Conservation (phyloP, 495 filamentous ascomycete genomes). For the Penicillium cataractarum region DNA sequence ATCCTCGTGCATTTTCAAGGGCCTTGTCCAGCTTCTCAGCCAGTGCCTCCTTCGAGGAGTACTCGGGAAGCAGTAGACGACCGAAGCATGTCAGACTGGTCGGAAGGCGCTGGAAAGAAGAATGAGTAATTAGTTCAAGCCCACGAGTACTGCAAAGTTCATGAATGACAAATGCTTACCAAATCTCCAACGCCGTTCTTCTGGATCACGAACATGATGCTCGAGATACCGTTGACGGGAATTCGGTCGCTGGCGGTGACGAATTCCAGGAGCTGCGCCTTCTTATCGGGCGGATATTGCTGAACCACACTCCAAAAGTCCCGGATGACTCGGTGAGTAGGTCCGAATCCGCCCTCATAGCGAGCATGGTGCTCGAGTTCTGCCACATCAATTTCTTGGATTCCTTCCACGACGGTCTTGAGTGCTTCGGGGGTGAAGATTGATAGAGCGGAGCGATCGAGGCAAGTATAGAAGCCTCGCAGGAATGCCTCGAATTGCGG, state of each 20-base stretch:
- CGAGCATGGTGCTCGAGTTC: constrained; percentile 68
- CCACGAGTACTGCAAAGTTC: neutral
- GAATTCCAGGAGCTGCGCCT: constrained; percentile 83
- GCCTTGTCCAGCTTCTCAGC: constrained; percentile 76
- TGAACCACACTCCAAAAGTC: constrained; percentile 85
- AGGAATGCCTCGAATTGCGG: constrained; percentile 81
- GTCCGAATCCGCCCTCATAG: constrained; percentile 79
- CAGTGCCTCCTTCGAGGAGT: constrained; percentile 67
- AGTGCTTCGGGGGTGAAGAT: constrained; percentile 73
- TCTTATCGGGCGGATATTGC: constrained; percentile 61
- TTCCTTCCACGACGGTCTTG: constrained; percentile 79
- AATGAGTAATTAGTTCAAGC: constrained; percentile 15
- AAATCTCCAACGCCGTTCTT: constrained; percentile 70
- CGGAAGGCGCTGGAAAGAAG: constrained; percentile 60
- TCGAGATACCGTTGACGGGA: constrained; percentile 79
- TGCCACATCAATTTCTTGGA: constrained; percentile 72
- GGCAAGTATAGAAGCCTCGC: constrained; percentile 76
- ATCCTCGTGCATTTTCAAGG: constrained; percentile 89
- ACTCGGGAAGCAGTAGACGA: constrained; percentile 81
- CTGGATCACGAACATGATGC: constrained; percentile 80
- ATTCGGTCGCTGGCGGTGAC: constrained; percentile 92
- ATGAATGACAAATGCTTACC: constrained; percentile 32
- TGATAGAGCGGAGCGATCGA: constrained; percentile 67
- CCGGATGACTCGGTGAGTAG: constrained; percentile 64
- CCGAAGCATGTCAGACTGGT: constrained; percentile 91